A percentile compares a stretch with the other conserved stretches of the same genome.
phyloP scores from a whole-genome alignment of 192 early-diverging fungal genomes.

The Gonapodya prolifera region DNA sequence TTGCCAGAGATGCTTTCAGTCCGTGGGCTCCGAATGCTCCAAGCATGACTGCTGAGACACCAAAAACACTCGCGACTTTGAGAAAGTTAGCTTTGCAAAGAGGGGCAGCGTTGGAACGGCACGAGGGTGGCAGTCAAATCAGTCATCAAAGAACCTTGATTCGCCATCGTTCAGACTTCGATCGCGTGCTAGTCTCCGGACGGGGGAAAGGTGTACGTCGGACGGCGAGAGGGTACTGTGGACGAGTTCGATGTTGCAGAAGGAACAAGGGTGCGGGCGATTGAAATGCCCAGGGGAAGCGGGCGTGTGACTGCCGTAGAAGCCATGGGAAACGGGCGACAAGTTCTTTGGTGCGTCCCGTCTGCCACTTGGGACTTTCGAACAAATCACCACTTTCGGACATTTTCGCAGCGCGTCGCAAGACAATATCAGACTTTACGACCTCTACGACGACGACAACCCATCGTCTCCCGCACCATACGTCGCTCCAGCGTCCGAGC shows the following conservation, averaged over 20 bases:
- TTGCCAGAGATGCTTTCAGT: background rate
- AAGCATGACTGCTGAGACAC: background rate
- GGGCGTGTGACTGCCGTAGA: background rate
- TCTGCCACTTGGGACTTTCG: background rate
- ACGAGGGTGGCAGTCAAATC: too few species aligned
- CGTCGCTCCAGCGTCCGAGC: background rate
- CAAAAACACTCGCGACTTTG: background rate
- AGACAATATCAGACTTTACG: background rate
- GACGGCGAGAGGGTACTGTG: background rate
- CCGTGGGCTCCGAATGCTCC: slow-evolving; percentile 4
- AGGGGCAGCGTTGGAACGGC: too few species aligned
- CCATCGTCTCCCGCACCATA: background rate
- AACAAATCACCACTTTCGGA: background rate
- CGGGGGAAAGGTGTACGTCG: background rate
- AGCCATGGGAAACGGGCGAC: background rate
- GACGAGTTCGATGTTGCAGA: background rate
- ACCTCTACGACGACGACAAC: background rate
- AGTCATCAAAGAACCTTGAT: too few species aligned
- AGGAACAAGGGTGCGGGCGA: background rate
- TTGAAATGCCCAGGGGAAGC: background rate
- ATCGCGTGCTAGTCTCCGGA: background rate
- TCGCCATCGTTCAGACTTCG: too few species aligned
- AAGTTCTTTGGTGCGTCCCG: background rate
- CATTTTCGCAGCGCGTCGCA: background rate
- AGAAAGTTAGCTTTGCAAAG: background rate